Evolutionary conservation across 345 rosid species (phyloP), one percentile per base, ranked within the genome.

Genomic region (Leavenworthia alabamica): DNA sequence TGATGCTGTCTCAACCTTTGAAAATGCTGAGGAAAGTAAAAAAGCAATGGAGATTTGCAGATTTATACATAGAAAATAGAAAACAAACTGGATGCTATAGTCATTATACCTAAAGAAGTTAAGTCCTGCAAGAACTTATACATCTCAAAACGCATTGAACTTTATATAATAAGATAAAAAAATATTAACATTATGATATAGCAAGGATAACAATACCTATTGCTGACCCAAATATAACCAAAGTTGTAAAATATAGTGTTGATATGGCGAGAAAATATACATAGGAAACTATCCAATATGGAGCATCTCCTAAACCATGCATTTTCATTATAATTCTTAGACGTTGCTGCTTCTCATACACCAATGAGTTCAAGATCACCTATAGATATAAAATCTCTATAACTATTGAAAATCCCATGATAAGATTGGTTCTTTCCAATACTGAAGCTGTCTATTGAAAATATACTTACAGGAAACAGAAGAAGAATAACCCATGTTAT

Each of bases 271-370:
- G 81, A 75, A 86, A 86, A 79, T 88, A 91, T 11, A 77, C 80
- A 32, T 91, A 91, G 14, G 96, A 68, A 45, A 91, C 86, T 74
- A 86, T 52, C 93, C 95, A 89, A 66, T 92, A 92, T 24, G 98
- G 95, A 45, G 88, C 96, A 61, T 92, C 96, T 32, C 95, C 89
- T 57, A 92, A 93, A 33, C 96, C 95, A 1, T 92, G 98, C 98
- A 92, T 92, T 78, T 86, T 86, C 98, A 92, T 92, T 85, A 92
- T 89, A 32, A 89, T 79, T 70, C 95, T 78, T 62, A 88, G 76
- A 45, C 77, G 88, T 29, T 86, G 87, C 53, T 86, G 82, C 47
- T 86, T 92, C 77, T 92, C 96, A 39, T 89, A 89, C 27, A 92
- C 93, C 67, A 92, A 66, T 13, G 90, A 67, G 31, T 75, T 68